phyloP scores from a whole-genome alignment of 345 rosid genomes.

The Corchorus olitorius region DNA sequence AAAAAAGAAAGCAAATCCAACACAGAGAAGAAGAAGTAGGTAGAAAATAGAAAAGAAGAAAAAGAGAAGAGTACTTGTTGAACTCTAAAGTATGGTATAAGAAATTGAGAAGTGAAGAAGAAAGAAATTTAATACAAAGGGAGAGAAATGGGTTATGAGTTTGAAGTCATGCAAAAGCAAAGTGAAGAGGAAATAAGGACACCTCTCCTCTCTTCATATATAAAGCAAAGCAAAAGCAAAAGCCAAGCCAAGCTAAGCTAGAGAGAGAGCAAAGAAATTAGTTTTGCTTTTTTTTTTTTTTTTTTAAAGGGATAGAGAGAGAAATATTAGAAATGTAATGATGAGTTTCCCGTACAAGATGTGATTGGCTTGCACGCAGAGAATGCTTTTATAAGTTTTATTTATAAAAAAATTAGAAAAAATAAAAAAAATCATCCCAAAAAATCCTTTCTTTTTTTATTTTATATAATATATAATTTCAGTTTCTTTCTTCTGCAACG shows the following conservation, averaged over 20 bases:
- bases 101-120: slow-evolving; percentile 19
- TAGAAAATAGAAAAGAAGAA: slow-evolving; percentile 8
- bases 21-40: not conserved
- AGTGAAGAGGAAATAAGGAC: slow-evolving; percentile 32
- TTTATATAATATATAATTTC: not conserved
- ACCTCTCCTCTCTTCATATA: slow-evolving; percentile 34
- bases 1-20: slow-evolving; percentile 11
- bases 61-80: slow-evolving; percentile 4
- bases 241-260: too few species aligned
- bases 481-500: slow-evolving; percentile 5
- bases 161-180: slow-evolving; percentile 32
- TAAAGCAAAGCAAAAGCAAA: slow-evolving; percentile 30
- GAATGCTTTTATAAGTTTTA: slow-evolving; percentile 24
- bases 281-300: not conserved
- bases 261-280: slow-evolving; percentile 16
- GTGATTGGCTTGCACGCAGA: slow-evolving; percentile 41
- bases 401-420: not conserved
- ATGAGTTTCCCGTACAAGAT: slow-evolving; percentile 37
- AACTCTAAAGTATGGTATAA: too few species aligned
- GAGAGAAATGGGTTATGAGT: too few species aligned
- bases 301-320: not conserved
- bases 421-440: too few species aligned
- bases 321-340: slow-evolving; percentile 25
- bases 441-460: not conserved
- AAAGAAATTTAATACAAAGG: not conserved